phyloP scores from a whole-genome alignment of 176 grass and related monocot species.

The Pontederia paniculata region DNA sequence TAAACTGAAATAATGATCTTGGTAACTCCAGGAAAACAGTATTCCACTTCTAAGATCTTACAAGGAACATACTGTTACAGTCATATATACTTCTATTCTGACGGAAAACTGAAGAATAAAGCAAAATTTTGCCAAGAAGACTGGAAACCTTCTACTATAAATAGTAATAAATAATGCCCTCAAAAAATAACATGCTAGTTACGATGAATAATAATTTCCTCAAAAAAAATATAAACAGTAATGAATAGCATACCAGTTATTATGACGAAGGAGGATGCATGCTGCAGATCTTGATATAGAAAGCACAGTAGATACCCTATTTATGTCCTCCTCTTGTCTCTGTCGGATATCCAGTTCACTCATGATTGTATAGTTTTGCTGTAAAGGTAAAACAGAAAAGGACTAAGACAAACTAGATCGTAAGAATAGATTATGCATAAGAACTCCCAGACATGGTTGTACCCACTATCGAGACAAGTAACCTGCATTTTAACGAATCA shows the following conservation, averaged over 20 bases:
- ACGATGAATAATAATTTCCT: too few relatives aligned
- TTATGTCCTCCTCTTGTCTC: slow-evolving; percentile 86
- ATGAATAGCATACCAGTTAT: slow-evolving; percentile 49
- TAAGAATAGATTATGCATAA: neutral
- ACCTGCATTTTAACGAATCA: neutral
- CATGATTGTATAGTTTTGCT: slow-evolving; percentile 92
- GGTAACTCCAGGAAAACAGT: too few relatives aligned
- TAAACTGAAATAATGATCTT: too few relatives aligned
- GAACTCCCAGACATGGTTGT: neutral
- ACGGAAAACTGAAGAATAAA: too few relatives aligned
- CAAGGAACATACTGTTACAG: too few relatives aligned
- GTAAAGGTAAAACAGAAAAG: slow-evolving; percentile 23
- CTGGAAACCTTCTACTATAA: too few relatives aligned
- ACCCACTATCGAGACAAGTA: neutral
- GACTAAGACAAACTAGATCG: slow-evolving; percentile 5
- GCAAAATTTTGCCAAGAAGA: neutral
- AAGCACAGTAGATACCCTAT: slow-evolving; percentile 91
- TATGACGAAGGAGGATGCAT: slow-evolving; percentile 81
- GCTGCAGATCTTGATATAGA: slow-evolving; percentile 72
- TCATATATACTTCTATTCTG: too few relatives aligned
- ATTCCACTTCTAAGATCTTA: too few relatives aligned
- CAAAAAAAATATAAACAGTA: neutral
- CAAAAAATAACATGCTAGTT: too few relatives aligned
- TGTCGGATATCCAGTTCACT: slow-evolving; percentile 74
- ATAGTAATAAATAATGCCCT: slow-evolving; percentile 1